Conservation (phyloP, 306 rosid genomes). For the Styphnolobium japonicum region DNA sequence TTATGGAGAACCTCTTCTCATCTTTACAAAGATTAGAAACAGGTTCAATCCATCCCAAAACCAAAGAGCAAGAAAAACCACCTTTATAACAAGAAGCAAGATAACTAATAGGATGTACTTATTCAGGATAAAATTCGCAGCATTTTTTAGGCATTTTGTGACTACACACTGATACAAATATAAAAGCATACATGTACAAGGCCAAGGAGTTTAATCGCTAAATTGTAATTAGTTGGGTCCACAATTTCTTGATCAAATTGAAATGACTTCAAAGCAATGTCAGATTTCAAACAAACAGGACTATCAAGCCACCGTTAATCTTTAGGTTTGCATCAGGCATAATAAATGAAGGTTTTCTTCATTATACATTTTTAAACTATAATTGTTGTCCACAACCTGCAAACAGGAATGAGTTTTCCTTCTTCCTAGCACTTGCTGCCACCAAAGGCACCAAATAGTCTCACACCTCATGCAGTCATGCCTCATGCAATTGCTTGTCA, state of each 20-base stretch:
- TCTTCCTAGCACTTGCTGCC: not conserved
- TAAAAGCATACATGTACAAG: not conserved
- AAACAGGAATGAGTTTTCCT: not conserved
- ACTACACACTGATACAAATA: not conserved
- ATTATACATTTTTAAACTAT: not conserved
- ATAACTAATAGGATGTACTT: not conserved
- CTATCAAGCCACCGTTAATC: not conserved
- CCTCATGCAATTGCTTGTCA: not conserved
- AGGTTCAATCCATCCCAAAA: not conserved
- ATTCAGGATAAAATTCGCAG: not conserved
- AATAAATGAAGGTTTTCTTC: not conserved
- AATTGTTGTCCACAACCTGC: not conserved
- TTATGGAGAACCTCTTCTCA: slow-evolving; percentile 4
- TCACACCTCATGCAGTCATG: not conserved
- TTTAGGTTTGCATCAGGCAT: not conserved
- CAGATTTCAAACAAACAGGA: slow-evolving; percentile 7
- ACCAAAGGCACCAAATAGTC: not conserved
- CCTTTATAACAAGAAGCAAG: not conserved
- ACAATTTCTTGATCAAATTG: not conserved
- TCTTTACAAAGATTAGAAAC: not conserved
- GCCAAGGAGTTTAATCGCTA: not conserved
- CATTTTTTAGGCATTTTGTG: not conserved
- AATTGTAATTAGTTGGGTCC: not conserved
- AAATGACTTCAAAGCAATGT: not conserved
- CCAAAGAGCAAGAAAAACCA: not conserved